Evolutionary conservation across 805 yeast genomes (phyloP), one percentile per base, ranked within the genome.

Genomic region (Alloascoidea africana): DNA sequence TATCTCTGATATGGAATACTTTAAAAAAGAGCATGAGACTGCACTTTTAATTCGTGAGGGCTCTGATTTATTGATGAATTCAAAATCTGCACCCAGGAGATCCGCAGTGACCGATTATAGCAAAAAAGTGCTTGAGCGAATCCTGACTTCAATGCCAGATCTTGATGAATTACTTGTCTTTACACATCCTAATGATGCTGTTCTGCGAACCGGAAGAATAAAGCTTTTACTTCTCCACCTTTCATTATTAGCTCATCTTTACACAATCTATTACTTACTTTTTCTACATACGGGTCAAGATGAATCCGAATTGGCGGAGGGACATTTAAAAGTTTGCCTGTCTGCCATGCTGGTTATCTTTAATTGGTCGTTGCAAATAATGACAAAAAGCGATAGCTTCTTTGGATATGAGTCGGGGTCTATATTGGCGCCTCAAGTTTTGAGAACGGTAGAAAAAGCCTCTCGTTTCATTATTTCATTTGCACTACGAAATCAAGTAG

Each of bases 41-140:
- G n/a, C 30, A 23, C 30, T 23, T 23, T 8, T 23, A 23, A 8
- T 23, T 8, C 8, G 30, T 8, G 30, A 23, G n/a, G 30, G 30
- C 30, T 23, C 30, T 23, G 30, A 23, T 8, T 23, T 23, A n/a
- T n/a, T 23, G 30, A 23, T 23, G 30, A 23, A 23, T n/a, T n/a
- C n/a, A 23, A 23, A 23, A 23, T 8, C 8, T 8, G n/a, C 8
- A 8, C 30, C 30, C n/a, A 23, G n/a, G n/a, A 8, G 30, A n/a
- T 23, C 30, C 8, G 30, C 8, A 23, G n/a, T 23, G n/a, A n/a
- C 8, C 8, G n/a, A 23, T n/a, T 23, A 23, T 23, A n/a, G 8
- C n/a, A 8, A n/a, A 23, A 23, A 23, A 23, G 8, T 23, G 30
- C 8, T n/a, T n/a, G 30, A 23, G 8, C n/a, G n/a, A 8, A n/a